These are phyloP conservation scores for Aspergillus awamori DNA, from an alignment of 2,329 filamentous ascomycete genomes.

Conservation along the genomic window DNA sequence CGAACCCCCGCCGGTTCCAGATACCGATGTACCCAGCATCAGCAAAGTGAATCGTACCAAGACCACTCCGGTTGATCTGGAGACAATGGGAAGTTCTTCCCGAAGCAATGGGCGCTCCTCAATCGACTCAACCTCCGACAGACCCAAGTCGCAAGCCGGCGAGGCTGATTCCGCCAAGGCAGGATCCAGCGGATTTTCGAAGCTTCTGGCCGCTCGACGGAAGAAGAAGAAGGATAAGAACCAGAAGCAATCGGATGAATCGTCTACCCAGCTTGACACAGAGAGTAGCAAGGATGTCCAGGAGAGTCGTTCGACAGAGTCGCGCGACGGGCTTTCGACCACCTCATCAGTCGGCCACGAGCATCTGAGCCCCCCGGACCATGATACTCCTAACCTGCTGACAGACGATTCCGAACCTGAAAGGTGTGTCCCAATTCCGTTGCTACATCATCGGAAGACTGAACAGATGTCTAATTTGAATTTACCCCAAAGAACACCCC, in stretches of 20 bases:
- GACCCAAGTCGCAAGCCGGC: conserved; percentile 43
- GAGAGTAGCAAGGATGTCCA: conserved; percentile 28
- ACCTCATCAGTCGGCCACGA: conserved; percentile 29
- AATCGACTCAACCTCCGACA: conserved; percentile 42
- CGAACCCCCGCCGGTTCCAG: conserved; percentile 31
- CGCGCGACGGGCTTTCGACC: conserved; percentile 28
- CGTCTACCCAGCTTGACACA: conserved; percentile 24
- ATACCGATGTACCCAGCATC: conserved; percentile 42
- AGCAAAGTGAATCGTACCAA: conserved; percentile 40
- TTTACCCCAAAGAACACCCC: conserved; percentile 44
- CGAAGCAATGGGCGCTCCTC: conserved; percentile 43
- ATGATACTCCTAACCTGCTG: conserved; percentile 32
- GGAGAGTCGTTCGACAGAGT: conserved; percentile 28
- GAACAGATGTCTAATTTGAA: conserved; percentile 34
- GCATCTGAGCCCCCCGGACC: conserved; percentile 24
- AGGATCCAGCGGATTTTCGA: conserved; percentile 53
- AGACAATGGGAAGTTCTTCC: conserved; percentile 33
- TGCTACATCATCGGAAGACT: neutral
- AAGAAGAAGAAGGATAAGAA: conserved; percentile 48
- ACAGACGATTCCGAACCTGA: conserved; percentile 46
- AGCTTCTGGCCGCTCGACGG: conserved; percentile 50
- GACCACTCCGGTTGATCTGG: conserved; percentile 40
- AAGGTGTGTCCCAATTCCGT: conserved; percentile 28
- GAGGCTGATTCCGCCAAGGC: conserved; percentile 44
- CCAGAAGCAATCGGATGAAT: conserved; percentile 27